Evolutionary conservation across 495 filamentous ascomycete genomes (phyloP), one percentile per base, ranked within the genome.

Genomic region (Penicillium alfredii): DNA sequence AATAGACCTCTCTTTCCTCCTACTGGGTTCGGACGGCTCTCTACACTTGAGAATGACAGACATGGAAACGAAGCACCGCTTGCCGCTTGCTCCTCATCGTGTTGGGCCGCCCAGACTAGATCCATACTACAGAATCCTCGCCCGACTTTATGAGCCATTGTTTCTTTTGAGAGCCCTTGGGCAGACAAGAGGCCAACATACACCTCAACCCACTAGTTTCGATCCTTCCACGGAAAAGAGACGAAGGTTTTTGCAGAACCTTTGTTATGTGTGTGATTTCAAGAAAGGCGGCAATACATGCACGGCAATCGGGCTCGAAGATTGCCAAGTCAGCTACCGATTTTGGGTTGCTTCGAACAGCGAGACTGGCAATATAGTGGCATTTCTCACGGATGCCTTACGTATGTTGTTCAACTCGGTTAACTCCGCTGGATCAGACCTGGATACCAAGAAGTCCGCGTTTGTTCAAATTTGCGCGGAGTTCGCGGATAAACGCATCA

Each of bases 251-350:
- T 40, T 63, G 18, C 32, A 46, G 19, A 54, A 60, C 23, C 49
- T 64, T 11, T 40, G 53, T 19, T 62, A 58, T 40, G 40, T 64
- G 5, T 60, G 58, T 36, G 60, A 64, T 29, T 56, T 55, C 29
- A 37, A 56, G 0, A 61, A 58, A 29, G 56, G 58, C 6, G 58
- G 60, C 9, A 34, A 30, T n/a, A 46, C 44, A 5, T 51, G 44
- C 33, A 55, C 60, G 4, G 45, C 60, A 5, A 51, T 64, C 21
- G 56, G 39, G 6, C 40, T 62, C n/a, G 49, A 64, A 33, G 49
- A 60, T 8, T 39, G 24, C 8, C 34, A 36, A 4, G 29, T 39
- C 30, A 24, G 39, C 30, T 41, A 52, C 26, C 33, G 38, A 7
- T 59, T 60, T 20, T 64, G 58, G 55, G 23, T 64, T 11, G 50